phyloP scores from a whole-genome alignment of 2,329 filamentous ascomycete genomes.

The Diaporthe citrichinensis region DNA sequence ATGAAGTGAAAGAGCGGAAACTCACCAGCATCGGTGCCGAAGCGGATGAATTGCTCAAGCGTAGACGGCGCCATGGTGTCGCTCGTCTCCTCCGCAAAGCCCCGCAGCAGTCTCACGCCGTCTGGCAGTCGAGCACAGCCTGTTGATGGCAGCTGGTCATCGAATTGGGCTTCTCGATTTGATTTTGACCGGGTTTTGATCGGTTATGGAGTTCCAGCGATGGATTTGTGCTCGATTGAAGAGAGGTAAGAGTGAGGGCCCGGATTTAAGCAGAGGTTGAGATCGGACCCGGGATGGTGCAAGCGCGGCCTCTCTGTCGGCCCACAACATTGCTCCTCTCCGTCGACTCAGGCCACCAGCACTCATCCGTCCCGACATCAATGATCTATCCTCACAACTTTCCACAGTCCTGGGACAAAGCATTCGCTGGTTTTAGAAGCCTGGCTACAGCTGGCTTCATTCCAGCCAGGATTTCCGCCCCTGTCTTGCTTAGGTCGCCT shows the following conservation, averaged over 20 bases:
- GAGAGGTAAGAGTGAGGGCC: background rate
- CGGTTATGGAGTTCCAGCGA: too few relatives aligned
- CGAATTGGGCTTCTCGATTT: background rate
- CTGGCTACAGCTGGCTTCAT: background rate
- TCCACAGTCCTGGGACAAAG: too few relatives aligned
- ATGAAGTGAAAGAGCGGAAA: background rate
- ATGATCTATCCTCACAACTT: background rate
- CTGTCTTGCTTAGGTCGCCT: background rate
- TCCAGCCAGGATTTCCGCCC: too few relatives aligned
- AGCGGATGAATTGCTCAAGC: constrained; percentile 55
- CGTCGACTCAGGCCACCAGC: background rate
- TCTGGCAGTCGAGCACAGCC: background rate
- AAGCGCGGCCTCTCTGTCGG: constrained; percentile 1
- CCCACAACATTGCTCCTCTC: constrained; percentile 12
- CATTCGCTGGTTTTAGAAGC: too few relatives aligned
- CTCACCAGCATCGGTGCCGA: constrained; percentile 51
- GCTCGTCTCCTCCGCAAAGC: background rate
- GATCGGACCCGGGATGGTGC: background rate
- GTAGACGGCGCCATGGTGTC: constrained; percentile 37
- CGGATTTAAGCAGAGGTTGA: background rate
- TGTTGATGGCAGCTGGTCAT: background rate
- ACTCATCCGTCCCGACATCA: too few relatives aligned
- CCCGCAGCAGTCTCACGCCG: background rate
- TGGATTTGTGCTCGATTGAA: background rate
- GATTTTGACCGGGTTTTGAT: background rate